These are phyloP conservation scores for Saccharomyces pastorianus DNA, from an alignment of 1,139 yeast species.

Conservation along the genomic window DNA sequence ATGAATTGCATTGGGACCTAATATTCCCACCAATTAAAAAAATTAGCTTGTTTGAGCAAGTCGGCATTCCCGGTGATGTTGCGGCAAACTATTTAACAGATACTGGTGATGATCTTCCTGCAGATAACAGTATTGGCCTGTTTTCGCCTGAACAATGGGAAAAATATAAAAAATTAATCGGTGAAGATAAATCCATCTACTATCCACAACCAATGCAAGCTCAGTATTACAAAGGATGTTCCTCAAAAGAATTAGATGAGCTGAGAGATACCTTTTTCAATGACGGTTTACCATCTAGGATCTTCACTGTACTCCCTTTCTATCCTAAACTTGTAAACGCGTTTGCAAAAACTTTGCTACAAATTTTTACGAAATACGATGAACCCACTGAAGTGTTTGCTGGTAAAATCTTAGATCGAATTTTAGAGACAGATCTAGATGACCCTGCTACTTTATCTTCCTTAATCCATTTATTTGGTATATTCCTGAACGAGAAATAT, in stretches of 20 bases:
- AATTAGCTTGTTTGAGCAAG: slow-evolving; percentile 15
- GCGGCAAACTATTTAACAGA: slow-evolving; percentile 21
- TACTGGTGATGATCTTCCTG: slow-evolving; percentile 20
- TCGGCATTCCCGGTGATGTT: slow-evolving; percentile 22
- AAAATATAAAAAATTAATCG: slow-evolving; percentile 8
- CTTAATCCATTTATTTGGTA: slow-evolving; percentile 42
- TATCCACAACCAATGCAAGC: slow-evolving; percentile 17
- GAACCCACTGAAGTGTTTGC: slow-evolving; percentile 28
- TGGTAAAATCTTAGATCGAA: slow-evolving; percentile 32
- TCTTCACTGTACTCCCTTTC: slow-evolving; percentile 42
- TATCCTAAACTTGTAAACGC: slow-evolving; percentile 45
- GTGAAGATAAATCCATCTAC: slow-evolving; percentile 20
- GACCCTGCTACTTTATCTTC: slow-evolving; percentile 36
- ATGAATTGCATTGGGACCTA: slow-evolving; percentile 39
- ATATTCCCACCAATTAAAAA: slow-evolving; percentile 24
- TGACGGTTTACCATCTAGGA: slow-evolving; percentile 36
- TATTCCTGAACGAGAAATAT: slow-evolving; percentile 33
- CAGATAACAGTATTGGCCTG: slow-evolving; percentile 12
- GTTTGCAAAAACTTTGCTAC: slow-evolving; percentile 43
- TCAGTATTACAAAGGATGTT: neutral
- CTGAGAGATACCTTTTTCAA: slow-evolving; percentile 31
- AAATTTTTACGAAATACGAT: slow-evolving; percentile 20
- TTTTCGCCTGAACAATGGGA: slow-evolving; percentile 10
- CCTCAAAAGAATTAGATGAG: slow-evolving; percentile 37
- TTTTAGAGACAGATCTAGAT: slow-evolving; percentile 31